phyloP scores from a whole-genome alignment of 2,329 filamentous ascomycete species.

The Nigrospora sphaerica region DNA sequence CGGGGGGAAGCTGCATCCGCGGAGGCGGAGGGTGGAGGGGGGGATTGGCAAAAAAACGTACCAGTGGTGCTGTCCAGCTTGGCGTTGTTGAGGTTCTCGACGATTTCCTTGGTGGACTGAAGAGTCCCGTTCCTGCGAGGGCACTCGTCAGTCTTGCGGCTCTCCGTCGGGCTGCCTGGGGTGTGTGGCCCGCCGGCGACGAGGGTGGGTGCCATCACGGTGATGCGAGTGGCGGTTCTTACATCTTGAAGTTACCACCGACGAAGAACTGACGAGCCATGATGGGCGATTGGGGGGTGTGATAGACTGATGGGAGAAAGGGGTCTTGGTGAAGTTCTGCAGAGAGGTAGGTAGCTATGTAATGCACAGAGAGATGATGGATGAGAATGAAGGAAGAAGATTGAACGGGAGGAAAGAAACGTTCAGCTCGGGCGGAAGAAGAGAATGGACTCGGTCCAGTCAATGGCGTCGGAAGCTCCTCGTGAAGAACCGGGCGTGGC shows the following conservation, averaged over 20 bases:
- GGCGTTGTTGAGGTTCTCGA: slow-evolving; percentile 81
- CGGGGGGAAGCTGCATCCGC: background rate
- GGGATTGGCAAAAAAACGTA: slow-evolving; percentile 33
- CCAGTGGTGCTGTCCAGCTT: slow-evolving; percentile 69
- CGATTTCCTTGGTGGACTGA: slow-evolving; percentile 84
- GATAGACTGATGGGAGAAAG: background rate
- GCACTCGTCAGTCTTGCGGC: slow-evolving; percentile 7
- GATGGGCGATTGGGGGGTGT: slow-evolving; percentile 34
- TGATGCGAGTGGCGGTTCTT: slow-evolving; percentile 28
- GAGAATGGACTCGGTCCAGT: too few relatives aligned
- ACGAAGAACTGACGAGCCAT: slow-evolving; percentile 98
- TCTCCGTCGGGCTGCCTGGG: background rate
- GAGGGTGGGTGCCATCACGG: slow-evolving; percentile 13
- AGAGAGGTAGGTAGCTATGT: background rate
- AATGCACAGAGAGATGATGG: background rate
- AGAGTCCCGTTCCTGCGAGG: slow-evolving; percentile 78
- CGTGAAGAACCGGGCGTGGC: background rate
- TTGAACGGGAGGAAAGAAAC: background rate
- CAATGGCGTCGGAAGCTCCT: background rate
- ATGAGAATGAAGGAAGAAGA: background rate
- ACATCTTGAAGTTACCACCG: slow-evolving; percentile 99
- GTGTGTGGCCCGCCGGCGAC: slow-evolving; percentile 1
- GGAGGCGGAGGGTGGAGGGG: slow-evolving; percentile 2
- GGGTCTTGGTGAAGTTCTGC: slow-evolving; percentile 6
- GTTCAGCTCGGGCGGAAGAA: too few relatives aligned